Percentiles rank a stretch among this genome's conserved stretches.
Evolutionary conservation across 192 early-diverging fungal genomes (phyloP).

Genomic region (Coemansia sp.): DNA sequence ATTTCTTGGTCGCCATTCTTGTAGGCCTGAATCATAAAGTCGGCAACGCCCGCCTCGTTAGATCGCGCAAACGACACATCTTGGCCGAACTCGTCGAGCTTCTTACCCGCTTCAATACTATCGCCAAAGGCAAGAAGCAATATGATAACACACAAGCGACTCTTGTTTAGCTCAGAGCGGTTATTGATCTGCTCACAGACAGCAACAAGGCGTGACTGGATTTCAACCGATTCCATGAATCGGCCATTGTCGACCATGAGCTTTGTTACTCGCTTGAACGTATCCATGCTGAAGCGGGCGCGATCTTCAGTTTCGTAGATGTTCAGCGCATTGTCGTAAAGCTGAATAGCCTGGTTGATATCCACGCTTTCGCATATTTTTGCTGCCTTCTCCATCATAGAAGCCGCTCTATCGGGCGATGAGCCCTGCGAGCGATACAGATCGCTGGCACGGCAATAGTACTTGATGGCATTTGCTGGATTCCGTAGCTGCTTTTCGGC

Average conservation of each 20-base stretch:
- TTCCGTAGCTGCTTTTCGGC: constrained; percentile 31
- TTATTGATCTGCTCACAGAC: constrained; percentile 41
- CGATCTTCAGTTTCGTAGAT: constrained; percentile 49
- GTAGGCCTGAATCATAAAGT: constrained; percentile 39
- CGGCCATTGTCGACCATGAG: constrained; percentile 28
- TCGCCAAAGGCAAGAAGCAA: constrained; percentile 43
- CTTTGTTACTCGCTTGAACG: constrained; percentile 25
- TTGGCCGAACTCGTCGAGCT: constrained; percentile 34
- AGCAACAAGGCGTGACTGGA: constrained; percentile 24
- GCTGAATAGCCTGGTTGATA: constrained; percentile 22
- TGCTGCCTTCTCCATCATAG: constrained; percentile 45
- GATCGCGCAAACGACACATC: constrained; percentile 25
- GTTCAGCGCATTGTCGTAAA: constrained; percentile 29
- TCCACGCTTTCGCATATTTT: constrained; percentile 32
- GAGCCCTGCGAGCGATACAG: constrained; percentile 38
- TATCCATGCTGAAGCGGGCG: constrained; percentile 31
- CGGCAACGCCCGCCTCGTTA: constrained; percentile 27
- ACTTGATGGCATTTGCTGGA: constrained; percentile 16
- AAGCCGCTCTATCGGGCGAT: constrained; percentile 36
- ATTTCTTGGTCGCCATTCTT: constrained; percentile 36
- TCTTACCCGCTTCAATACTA: constrained; percentile 36
- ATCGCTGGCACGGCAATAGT: constrained; percentile 43
- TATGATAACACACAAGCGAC: constrained; percentile 26
- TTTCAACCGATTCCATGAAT: constrained; percentile 24
- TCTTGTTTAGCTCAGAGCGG: constrained; percentile 29